Evolutionary conservation across 139 green algal species (phyloP).

Genomic region (Microglena sp.): DNA sequence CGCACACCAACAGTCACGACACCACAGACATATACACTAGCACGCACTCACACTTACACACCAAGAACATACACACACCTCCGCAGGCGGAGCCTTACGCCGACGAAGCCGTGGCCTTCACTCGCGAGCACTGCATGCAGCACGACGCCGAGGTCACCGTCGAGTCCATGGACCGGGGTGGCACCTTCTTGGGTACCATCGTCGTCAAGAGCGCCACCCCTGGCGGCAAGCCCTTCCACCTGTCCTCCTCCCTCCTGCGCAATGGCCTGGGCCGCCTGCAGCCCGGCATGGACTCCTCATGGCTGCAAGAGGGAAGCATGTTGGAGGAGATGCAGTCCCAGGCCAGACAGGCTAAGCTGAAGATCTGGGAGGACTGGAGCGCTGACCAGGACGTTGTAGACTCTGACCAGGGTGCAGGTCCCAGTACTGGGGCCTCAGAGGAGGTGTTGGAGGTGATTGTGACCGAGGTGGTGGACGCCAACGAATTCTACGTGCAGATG

Average conservation of each 20-base stretch:
- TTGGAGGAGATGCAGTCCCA: slow-evolving; percentile 56
- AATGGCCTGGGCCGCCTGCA: slow-evolving; percentile 73
- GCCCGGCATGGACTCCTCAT: slow-evolving; percentile 29
- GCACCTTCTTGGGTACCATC: slow-evolving; percentile 87
- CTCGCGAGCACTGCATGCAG: slow-evolving; percentile 62
- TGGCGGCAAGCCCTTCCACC: slow-evolving; percentile 34
- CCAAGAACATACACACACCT: no score
- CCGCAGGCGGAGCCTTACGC: slow-evolving; percentile 58
- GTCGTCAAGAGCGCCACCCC: background rate
- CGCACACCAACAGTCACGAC: no score
- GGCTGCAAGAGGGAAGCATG: slow-evolving; percentile 29
- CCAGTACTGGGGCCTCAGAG: background rate
- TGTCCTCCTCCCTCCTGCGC: slow-evolving; percentile 63
- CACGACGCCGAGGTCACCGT: slow-evolving; percentile 63
- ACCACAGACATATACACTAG: no score
- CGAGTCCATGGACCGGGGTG: slow-evolving; percentile 71
- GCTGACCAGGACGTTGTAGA: slow-evolving; percentile 32
- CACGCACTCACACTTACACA: no score
- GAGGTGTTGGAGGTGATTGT: slow-evolving; percentile 54
- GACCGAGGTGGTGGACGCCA: slow-evolving; percentile 68
- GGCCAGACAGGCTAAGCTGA: slow-evolving; percentile 59
- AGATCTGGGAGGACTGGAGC: slow-evolving; percentile 59
- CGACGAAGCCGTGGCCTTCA: slow-evolving; percentile 76
- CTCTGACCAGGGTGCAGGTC: slow-evolving; percentile 1
- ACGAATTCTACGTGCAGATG: slow-evolving; percentile 69